phyloP scores from a whole-genome alignment of 2,329 filamentous ascomycete species.

The Didymella lethalis region DNA sequence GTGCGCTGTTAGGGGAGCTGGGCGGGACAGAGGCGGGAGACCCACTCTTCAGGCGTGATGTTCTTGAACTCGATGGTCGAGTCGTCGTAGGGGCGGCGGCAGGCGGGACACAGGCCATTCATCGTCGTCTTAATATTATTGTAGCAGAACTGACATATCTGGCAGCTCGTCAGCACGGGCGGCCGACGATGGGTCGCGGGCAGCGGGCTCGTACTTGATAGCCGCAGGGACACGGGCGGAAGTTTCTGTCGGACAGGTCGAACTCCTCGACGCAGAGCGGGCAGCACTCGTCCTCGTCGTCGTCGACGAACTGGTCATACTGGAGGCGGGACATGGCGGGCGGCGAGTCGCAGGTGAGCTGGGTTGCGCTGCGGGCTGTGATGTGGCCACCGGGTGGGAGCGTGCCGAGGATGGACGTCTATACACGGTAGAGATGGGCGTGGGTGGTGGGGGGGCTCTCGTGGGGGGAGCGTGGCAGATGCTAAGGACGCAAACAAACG shows the following conservation, averaged over 20 bases:
- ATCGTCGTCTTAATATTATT: constrained; percentile 99
- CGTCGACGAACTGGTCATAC: constrained; percentile 63
- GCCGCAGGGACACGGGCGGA: constrained; percentile 94
- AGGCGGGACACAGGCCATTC: constrained; percentile 97
- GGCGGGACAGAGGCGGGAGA: constrained; percentile 34
- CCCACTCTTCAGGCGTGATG: constrained; percentile 92
- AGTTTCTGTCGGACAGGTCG: constrained; percentile 96
- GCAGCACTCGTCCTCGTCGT: constrained; percentile 67
- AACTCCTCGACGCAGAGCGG: constrained; percentile 99
- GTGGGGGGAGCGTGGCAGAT: constrained; percentile 12
- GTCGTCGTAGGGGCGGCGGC: constrained; percentile 92
- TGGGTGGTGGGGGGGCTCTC: background rate
- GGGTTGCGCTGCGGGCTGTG: constrained; percentile 23
- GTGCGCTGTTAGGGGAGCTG: constrained; percentile 33
- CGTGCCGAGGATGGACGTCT: constrained; percentile 2
- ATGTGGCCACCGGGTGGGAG: constrained; percentile 37
- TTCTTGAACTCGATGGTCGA: constrained; percentile 97
- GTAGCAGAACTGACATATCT: constrained; percentile 99
- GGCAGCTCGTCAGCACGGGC: constrained; percentile 35
- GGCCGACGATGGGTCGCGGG: constrained; percentile 14
- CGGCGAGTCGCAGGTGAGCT: constrained; percentile 23
- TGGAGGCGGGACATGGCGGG: constrained; percentile 57
- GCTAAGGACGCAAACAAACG: constrained; percentile 38
- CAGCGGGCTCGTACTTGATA: constrained; percentile 81
- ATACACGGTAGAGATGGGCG: background rate